Conservation (phyloP, 2,329 filamentous ascomycete genomes). For the Tolypocladium album region DNA sequence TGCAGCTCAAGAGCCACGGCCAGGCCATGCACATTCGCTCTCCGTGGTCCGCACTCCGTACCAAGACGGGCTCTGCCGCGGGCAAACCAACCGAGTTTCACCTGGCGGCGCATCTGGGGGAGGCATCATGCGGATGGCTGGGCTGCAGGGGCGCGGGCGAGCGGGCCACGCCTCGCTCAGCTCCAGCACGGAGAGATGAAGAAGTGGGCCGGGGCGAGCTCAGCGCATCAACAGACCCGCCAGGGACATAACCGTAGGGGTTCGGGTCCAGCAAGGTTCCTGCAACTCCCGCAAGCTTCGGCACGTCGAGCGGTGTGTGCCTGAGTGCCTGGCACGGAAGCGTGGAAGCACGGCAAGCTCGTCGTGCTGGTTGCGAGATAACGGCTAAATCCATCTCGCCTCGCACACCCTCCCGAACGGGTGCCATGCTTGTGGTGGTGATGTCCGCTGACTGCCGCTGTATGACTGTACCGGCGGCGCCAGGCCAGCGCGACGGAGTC, state of each 20-base stretch:
- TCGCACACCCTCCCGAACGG: neutral
- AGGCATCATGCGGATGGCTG: neutral
- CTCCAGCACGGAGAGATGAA: neutral
- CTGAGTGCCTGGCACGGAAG: neutral
- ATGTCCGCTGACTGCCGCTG: neutral
- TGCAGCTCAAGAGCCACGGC: neutral
- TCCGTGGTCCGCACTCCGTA: neutral
- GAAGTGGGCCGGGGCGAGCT: neutral
- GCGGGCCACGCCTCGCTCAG: neutral
- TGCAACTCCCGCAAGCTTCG: neutral
- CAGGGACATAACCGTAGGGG: neutral
- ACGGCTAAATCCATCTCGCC: neutral
- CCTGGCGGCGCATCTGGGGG: neutral
- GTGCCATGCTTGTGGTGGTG: neutral
- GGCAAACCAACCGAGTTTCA: neutral
- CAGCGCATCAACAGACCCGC: neutral
- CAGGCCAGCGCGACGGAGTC: neutral
- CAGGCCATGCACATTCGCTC: neutral
- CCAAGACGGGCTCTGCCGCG: neutral
- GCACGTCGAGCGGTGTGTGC: neutral
- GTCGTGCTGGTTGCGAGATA: neutral
- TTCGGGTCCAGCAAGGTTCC: neutral
- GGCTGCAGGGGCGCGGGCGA: neutral
- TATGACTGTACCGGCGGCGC: neutral
- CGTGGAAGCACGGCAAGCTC: neutral